These are phyloP conservation scores for Tetracladium setigerum DNA, from an alignment of 495 filamentous ascomycete genomes.

Conservation along the genomic window DNA sequence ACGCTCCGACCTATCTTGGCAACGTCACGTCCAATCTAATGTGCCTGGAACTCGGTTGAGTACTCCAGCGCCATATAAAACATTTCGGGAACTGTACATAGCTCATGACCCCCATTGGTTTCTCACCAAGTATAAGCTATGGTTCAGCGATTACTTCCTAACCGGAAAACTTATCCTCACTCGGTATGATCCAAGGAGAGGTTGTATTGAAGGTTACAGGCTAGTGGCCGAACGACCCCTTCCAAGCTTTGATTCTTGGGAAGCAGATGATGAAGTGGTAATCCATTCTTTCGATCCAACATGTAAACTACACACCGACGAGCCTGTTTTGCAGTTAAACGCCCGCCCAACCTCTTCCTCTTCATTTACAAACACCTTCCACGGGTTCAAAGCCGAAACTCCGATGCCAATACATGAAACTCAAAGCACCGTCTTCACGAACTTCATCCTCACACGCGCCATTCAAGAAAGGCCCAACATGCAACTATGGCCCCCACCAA, in stretches of 20 bases:
- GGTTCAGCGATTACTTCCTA: slow-evolving; percentile 71
- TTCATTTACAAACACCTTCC: background rate
- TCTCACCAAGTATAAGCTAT: slow-evolving; percentile 68
- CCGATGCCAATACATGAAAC: slow-evolving; percentile 39
- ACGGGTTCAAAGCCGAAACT: slow-evolving; percentile 38
- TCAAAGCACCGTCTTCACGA: slow-evolving; percentile 29
- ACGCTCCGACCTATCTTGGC: slow-evolving; percentile 55
- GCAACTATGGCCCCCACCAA: slow-evolving; percentile 66
- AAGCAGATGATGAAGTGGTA: slow-evolving; percentile 56
- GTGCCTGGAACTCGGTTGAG: slow-evolving; percentile 47
- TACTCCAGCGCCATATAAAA: slow-evolving; percentile 46
- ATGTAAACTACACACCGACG: slow-evolving; percentile 60
- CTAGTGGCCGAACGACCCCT: slow-evolving; percentile 53
- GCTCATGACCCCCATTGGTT: slow-evolving; percentile 81
- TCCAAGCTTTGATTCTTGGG: slow-evolving; percentile 51
- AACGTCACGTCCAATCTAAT: slow-evolving; percentile 50
- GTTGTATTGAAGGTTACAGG: slow-evolving; percentile 76
- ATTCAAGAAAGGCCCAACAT: slow-evolving; percentile 32
- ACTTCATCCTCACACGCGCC: slow-evolving; percentile 38
- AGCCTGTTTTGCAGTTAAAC: slow-evolving; percentile 56
- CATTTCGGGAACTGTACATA: slow-evolving; percentile 61
- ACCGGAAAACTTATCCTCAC: slow-evolving; percentile 63
- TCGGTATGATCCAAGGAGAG: slow-evolving; percentile 62
- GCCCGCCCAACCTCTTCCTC: slow-evolving; percentile 2
- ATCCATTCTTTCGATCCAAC: slow-evolving; percentile 67